Conservation (phyloP, 106 monocot species). For the Acorus calamus region DNA sequence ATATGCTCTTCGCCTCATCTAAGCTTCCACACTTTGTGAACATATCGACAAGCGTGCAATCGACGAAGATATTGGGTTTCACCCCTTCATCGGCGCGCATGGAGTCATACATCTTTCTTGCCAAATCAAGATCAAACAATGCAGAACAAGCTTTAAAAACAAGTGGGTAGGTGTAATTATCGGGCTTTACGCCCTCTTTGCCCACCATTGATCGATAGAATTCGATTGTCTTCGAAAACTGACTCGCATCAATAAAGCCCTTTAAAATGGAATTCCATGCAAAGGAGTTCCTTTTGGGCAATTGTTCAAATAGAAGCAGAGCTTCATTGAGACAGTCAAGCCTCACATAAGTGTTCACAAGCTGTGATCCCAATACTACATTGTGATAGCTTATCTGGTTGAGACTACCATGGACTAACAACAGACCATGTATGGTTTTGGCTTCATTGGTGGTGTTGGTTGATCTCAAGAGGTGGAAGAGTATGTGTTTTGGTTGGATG, state of each 20-base stretch:
- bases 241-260: slow-evolving; percentile 16
- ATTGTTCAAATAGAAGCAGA: slow-evolving; percentile 18
- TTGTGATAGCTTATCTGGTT: background rate
- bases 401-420: slow-evolving; percentile 18
- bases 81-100: slow-evolving; percentile 3
- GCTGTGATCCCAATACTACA: slow-evolving; percentile 16
- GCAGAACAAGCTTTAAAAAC: slow-evolving; percentile 40
- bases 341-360: slow-evolving; percentile 19
- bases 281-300: slow-evolving; percentile 26
- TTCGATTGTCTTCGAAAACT: slow-evolving; percentile 16
- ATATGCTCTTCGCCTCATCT: slow-evolving; percentile 22
- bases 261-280: slow-evolving; percentile 34
- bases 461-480: slow-evolving; percentile 17
- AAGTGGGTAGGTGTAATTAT: slow-evolving; percentile 47
- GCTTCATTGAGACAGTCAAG: slow-evolving; percentile 15
- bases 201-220: slow-evolving; percentile 20
- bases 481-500: slow-evolving; percentile 2
- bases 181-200: slow-evolving; percentile 10
- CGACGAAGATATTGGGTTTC: slow-evolving; percentile 22
- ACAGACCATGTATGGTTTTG: slow-evolving; percentile 20
- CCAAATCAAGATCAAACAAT: slow-evolving; percentile 17
- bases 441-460: slow-evolving; percentile 1
- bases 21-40: slow-evolving; percentile 34
- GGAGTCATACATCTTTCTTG: slow-evolving; percentile 14
- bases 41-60: slow-evolving; percentile 47